Percentiles rank a stretch among this genome's conserved stretches.
Conservation (phyloP, 495 filamentous ascomycete species). For the Arthonia radiata region DNA sequence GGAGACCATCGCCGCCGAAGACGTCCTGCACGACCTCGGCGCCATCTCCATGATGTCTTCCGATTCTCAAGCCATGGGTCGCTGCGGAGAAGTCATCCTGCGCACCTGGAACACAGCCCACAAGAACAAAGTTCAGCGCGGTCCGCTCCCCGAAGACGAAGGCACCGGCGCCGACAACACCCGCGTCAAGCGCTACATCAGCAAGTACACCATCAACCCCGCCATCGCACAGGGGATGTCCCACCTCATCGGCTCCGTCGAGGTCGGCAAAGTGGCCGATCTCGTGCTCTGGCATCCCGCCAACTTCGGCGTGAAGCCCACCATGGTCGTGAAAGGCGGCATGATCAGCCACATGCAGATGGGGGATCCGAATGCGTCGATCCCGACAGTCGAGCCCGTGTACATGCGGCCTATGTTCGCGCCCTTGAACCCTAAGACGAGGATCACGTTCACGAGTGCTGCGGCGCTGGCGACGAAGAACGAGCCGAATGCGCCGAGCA, state of each 20-base stretch:
- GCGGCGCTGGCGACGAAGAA: conserved; percentile 34
- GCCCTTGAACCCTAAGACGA: conserved; percentile 40
- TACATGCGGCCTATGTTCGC: conserved; percentile 77
- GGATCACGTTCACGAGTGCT: conserved; percentile 53
- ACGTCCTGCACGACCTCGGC: conserved; percentile 85
- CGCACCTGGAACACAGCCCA: conserved; percentile 96
- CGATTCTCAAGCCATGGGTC: conserved; percentile 94
- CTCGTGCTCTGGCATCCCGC: conserved; percentile 71
- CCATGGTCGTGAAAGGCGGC: conserved; percentile 65
- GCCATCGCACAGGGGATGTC: conserved; percentile 83
- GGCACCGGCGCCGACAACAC: conserved; percentile 75
- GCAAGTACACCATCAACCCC: conserved; percentile 96
- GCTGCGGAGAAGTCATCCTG: conserved; percentile 82
- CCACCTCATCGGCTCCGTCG: conserved; percentile 69
- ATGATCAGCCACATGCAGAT: conserved; percentile 73
- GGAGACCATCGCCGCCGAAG: conserved; percentile 93
- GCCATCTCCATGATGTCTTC: conserved; percentile 97
- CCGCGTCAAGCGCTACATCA: conserved; percentile 77
- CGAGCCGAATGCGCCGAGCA: no score
- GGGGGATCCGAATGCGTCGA: conserved; percentile 17
- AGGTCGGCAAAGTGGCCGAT: conserved; percentile 81
- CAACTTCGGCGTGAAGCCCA: conserved; percentile 76
- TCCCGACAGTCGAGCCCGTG: conserved; percentile 73
- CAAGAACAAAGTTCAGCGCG: conserved; percentile 87
- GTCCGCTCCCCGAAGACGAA: conserved; percentile 49